phyloP scores from a whole-genome alignment of 345 rosid genomes.

The Cardamine chenopodiifolia region DNA sequence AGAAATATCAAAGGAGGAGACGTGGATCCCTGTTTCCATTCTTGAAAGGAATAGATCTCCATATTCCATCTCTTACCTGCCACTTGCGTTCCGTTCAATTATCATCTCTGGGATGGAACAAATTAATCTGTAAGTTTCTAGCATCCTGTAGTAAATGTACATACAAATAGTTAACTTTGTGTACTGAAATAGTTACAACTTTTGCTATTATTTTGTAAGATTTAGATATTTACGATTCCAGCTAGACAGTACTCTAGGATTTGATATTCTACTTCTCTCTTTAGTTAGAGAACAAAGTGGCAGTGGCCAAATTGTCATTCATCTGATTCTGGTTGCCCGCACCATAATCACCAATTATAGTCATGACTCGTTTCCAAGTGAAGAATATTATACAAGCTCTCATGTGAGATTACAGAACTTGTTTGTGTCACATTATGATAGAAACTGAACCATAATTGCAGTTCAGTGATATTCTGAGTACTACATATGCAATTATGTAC shows the following conservation, averaged over 20 bases:
- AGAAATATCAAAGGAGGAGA: conserved; percentile 74
- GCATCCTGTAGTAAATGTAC: conserved; percentile 10
- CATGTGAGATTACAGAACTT: background rate
- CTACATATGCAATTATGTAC: background rate
- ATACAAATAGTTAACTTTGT: background rate
- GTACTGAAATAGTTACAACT: background rate
- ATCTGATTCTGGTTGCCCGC: conserved; percentile 1
- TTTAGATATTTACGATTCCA: background rate
- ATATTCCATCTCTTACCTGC: conserved; percentile 81
- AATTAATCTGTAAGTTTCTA: conserved; percentile 68
- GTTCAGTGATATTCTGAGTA: background rate
- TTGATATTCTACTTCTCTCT: background rate
- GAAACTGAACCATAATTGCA: background rate
- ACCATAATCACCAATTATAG: background rate
- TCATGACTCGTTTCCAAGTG: background rate
- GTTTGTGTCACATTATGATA: background rate
- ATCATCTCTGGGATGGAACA: conserved; percentile 82
- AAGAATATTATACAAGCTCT: background rate
- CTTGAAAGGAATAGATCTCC: conserved; percentile 96
- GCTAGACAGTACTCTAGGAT: background rate
- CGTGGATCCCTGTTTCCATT: conserved; percentile 82
- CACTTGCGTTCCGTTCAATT: conserved; percentile 79
- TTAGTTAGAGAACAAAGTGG: background rate
- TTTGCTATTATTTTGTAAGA: conserved; percentile 4
- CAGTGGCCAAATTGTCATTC: background rate